A percentile compares a stretch with the other conserved stretches of the same genome.
Conservation (phyloP, 73 alveolate genomes). For the Tetrahymena elliotti region DNA sequence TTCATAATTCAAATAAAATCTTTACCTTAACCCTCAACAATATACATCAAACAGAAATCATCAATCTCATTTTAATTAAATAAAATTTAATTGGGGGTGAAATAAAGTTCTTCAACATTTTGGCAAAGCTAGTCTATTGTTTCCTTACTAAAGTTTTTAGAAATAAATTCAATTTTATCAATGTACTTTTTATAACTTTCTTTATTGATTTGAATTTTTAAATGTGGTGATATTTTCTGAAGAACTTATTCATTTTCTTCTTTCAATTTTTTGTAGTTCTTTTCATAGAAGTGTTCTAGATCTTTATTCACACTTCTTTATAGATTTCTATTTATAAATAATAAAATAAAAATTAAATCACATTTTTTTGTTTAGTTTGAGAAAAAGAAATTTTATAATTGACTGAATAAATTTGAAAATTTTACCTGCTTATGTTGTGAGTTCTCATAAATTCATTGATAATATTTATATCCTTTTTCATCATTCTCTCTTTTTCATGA, state of each 20-base stretch:
- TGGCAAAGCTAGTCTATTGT: neutral
- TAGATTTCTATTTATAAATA: neutral
- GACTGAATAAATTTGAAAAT: too few relatives aligned
- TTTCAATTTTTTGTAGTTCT: neutral
- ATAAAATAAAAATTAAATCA: neutral
- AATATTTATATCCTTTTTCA: neutral
- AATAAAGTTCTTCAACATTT: neutral
- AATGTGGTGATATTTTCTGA: neutral
- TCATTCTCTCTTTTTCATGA: neutral
- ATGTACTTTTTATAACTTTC: neutral
- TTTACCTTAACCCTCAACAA: neutral
- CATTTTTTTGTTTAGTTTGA: neutral
- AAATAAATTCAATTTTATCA: neutral
- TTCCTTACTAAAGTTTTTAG: neutral
- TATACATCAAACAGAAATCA: neutral
- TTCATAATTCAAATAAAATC: neutral
- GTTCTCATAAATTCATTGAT: neutral
- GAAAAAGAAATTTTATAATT: too few relatives aligned
- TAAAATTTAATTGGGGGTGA: neutral
- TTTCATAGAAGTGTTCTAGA: neutral
- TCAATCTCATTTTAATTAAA: neutral
- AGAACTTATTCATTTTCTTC: neutral
- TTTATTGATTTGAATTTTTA: neutral
- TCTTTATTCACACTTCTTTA: neutral
- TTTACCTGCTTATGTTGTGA: neutral